A percentile compares a stretch with the other conserved stretches of the same genome.
phyloP scores from a whole-genome alignment of 116 monocot species.

The Trichopus zeylanicus region DNA sequence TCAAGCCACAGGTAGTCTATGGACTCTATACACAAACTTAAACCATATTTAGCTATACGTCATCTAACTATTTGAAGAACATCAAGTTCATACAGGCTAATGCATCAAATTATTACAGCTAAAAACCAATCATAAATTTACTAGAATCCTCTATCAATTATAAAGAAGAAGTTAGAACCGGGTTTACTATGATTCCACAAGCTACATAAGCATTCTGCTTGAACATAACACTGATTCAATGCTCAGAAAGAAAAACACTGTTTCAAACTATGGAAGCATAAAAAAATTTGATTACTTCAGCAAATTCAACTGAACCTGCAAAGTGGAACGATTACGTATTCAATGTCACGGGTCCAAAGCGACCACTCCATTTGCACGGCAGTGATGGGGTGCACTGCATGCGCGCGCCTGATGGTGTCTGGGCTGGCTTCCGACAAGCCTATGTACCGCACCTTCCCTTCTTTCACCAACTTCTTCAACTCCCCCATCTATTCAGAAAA shows the following conservation, averaged over 20 bases:
- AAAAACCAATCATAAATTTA: no score
- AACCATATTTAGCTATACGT: no score
- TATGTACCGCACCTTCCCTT: conserved; percentile 55
- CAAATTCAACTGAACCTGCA: neutral
- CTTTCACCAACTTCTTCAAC: conserved; percentile 49
- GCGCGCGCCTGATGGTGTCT: conserved; percentile 44
- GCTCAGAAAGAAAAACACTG: neutral
- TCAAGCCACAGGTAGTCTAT: no score
- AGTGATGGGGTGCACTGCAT: conserved; percentile 32
- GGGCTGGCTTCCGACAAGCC: conserved; percentile 29
- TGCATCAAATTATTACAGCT: no score
- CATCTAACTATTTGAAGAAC: no score
- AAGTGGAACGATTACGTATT: neutral
- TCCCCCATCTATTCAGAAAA: conserved; percentile 27
- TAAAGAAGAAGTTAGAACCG: no score
- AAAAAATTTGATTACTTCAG: neutral
- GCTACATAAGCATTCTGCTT: no score
- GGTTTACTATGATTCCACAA: no score
- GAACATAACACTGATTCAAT: no score
- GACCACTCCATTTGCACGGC: conserved; percentile 1
- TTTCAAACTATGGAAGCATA: neutral
- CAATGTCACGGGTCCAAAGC: conserved; percentile 2
- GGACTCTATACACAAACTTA: no score
- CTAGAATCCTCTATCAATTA: no score
- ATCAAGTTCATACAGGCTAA: no score